Percentiles rank a stretch among this genome's conserved stretches.
phyloP scores from a whole-genome alignment of 805 yeast genomes.

The Candida golubevii region DNA sequence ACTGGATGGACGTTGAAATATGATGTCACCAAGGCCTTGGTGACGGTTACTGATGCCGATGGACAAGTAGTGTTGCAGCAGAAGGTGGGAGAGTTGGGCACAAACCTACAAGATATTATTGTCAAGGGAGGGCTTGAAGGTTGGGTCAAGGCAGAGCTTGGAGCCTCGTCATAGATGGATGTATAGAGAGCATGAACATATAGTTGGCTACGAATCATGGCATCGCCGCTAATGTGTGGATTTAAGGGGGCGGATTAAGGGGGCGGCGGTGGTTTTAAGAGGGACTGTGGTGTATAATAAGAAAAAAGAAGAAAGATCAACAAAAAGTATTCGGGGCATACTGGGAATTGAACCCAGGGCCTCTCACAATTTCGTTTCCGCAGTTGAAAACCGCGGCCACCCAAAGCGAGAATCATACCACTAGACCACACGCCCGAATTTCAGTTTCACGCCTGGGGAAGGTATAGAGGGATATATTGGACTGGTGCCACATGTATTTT shows the following conservation, averaged over 20 bases:
- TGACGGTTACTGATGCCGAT: constrained; percentile 66
- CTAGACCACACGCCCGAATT: constrained; percentile 22
- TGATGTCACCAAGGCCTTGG: constrained; percentile 86
- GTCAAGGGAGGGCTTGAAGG: constrained; percentile 97
- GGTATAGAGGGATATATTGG: too few species aligned
- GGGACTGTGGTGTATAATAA: too few species aligned
- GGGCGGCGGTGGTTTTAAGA: too few species aligned
- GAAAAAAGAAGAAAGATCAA: too few species aligned
- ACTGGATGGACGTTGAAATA: constrained; percentile 91
- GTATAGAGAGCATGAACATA: too few species aligned
- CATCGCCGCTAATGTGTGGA: too few species aligned
- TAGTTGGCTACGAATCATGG: too few species aligned
- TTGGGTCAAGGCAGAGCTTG: constrained; percentile 82
- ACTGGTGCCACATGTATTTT: too few species aligned
- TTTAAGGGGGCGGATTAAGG: too few species aligned
- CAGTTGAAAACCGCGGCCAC: constrained; percentile 6
- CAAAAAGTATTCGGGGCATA: constrained; percentile 16
- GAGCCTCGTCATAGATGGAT: background rate
- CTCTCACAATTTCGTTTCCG: constrained; percentile 17
- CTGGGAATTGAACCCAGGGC: constrained; percentile 25
- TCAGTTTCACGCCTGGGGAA: too few species aligned
- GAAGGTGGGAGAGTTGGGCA: constrained; percentile 93
- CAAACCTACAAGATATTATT: constrained; percentile 92
- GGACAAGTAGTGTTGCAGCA: constrained; percentile 65
- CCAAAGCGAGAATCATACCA: constrained; percentile 24